Evolutionary conservation across 495 filamentous ascomycete species (phyloP).

Genomic region (Lentithecium fluviatile): DNA sequence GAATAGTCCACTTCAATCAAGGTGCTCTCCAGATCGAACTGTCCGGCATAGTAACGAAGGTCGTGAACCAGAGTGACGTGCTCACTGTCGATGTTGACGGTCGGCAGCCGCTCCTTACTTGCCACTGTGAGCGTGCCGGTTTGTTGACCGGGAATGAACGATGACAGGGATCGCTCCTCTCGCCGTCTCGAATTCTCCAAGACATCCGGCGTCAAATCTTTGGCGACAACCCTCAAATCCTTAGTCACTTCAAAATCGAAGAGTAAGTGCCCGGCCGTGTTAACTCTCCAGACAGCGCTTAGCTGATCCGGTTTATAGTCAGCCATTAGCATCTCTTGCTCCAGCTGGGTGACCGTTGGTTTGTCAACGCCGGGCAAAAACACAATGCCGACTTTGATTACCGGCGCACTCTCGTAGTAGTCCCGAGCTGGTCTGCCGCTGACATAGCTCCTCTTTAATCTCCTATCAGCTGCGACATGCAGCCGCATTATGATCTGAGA

Average conservation of each 20-base stretch:
- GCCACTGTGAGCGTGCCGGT: background rate
- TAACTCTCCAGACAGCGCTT: constrained; percentile 39
- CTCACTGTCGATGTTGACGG: constrained; percentile 41
- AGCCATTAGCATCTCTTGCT: constrained; percentile 38
- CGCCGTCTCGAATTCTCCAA: constrained; percentile 16
- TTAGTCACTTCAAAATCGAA: constrained; percentile 35
- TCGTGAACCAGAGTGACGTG: constrained; percentile 40
- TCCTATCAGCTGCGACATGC: constrained; percentile 10
- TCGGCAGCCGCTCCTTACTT: constrained; percentile 2
- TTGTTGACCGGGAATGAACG: background rate
- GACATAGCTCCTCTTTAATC: constrained; percentile 8
- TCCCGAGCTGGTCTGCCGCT: constrained; percentile 36
- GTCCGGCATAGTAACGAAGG: constrained; percentile 19
- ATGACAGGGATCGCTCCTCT: background rate
- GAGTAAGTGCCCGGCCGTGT: constrained; percentile 42
- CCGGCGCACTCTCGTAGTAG: constrained; percentile 34
- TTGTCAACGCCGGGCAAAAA: constrained; percentile 42
- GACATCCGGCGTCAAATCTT: constrained; percentile 33
- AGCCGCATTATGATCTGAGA: constrained; percentile 10
- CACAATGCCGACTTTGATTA: constrained; percentile 37
- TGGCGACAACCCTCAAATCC: constrained; percentile 37
- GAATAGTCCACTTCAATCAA: constrained; percentile 42
- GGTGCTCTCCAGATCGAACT: constrained; percentile 38
- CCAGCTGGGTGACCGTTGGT: constrained; percentile 38
- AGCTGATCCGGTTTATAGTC: constrained; percentile 38